phyloP scores from a whole-genome alignment of 768 basidiomycete genomes.

The Kwoniella bestiolae region DNA sequence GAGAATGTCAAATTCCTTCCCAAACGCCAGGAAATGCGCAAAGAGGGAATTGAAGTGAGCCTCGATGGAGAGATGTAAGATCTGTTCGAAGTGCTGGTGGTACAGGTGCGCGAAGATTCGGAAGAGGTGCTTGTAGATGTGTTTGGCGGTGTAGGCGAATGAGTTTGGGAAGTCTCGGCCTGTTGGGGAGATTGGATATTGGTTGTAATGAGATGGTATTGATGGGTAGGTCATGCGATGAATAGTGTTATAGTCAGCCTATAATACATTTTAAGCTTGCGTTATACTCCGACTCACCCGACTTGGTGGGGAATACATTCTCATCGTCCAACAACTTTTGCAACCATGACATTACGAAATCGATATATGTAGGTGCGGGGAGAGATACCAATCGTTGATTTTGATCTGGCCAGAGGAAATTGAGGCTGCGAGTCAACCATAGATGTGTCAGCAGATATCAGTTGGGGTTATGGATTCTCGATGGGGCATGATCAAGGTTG shows the following conservation, averaged over 20 bases:
- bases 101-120: constrained; percentile 98
- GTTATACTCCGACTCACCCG: constrained; percentile 64
- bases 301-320: constrained; percentile 89
- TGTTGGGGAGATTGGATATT: constrained; percentile 48
- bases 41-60: constrained; percentile 93
- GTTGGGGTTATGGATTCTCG: no score
- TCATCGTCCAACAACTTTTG: constrained; percentile 95
- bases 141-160: constrained; percentile 85
- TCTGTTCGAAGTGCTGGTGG: constrained; percentile 82
- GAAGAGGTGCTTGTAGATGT: constrained; percentile 96
- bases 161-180: constrained; percentile 83
- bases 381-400: constrained; percentile 84
- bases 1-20: constrained; percentile 86
- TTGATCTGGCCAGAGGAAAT: constrained; percentile 93
- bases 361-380: constrained; percentile 93
- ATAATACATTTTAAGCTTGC: neutral
- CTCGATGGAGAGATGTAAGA: constrained; percentile 90
- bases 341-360: constrained; percentile 96
- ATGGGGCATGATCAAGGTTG: no score
- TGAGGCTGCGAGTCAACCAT: constrained; percentile 65
- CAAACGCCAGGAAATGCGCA: constrained; percentile 96
- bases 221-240: no score
- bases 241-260: neutral
- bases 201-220: no score
- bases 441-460: neutral